Evolutionary conservation across 2,329 filamentous ascomycete genomes (phyloP), one percentile per base, ranked within the genome.

Genomic region (Hortaea sp.): DNA sequence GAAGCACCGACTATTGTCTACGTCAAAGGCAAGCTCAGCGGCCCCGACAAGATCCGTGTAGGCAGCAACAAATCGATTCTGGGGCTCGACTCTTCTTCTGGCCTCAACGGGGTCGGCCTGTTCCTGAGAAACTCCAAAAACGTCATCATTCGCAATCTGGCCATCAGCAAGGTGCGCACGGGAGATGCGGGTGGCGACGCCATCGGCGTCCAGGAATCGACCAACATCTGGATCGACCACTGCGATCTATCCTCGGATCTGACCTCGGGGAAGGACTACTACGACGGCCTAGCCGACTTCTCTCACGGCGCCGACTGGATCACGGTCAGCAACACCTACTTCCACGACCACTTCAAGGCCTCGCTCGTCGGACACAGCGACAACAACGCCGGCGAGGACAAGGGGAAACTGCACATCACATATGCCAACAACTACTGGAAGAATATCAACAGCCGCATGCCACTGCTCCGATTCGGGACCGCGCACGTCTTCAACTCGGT

Each of bases 371-470:
- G 77, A 10, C 78, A 82, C 70, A 75, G 71, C 34, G 75, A 82
- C 69, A 70, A 52, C 65, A 81, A 81, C 67, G 65, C 52, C 31
- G 65, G 57, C 58, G 20, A 20, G 20, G 20, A 20, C 20, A 20
- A 20, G 20, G 20, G 20, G 20, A 20, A 20, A 20, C 70, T 84
- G 39, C 75, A 69, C 59, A 69, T 85, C 45, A 84, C 81, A 46
- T 82, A 81, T 62, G 72, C 74, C 66, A 77, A 82, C 71, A 84
- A 84, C 74, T 70, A 77, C 69, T 84, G 73, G 72, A 58, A 60
- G 53, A 81, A 83, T 69, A 64, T 82, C 60, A 79, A 81, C 71
- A 80, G 76, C 6, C 80, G 81, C 46, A 69, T 66, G 0, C 81
- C 82, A 4, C 77, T 74, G 3, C 61, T 83, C 61, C 79, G 81